These are phyloP conservation scores for Solanum sitiens DNA, from an alignment of 257 asterid genomes.

Conservation along the genomic window DNA sequence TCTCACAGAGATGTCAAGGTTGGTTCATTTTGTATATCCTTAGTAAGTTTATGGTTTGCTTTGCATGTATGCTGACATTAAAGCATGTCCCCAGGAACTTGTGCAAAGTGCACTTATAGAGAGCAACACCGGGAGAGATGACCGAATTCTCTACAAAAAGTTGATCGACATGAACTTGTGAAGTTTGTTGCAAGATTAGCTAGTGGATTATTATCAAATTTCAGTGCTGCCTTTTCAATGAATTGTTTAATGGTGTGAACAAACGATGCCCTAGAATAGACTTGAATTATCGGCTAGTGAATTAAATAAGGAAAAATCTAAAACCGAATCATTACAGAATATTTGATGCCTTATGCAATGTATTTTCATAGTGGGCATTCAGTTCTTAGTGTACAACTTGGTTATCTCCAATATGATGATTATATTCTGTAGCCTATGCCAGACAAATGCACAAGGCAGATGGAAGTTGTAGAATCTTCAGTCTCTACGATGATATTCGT, in stretches of 20 bases:
- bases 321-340: background rate
- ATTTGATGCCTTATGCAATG: background rate
- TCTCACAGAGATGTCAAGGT: slow-evolving; percentile 92
- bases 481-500: background rate
- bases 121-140: slow-evolving; percentile 77
- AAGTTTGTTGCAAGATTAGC: background rate
- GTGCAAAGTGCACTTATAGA: slow-evolving; percentile 82
- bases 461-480: background rate
- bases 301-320: background rate
- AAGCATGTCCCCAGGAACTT: slow-evolving; percentile 40
- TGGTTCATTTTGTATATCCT: background rate
- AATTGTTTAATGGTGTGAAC: background rate
- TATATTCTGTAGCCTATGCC: background rate
- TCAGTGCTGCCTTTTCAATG: background rate
- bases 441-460: background rate
- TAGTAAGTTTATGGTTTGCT: background rate
- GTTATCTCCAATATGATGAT: background rate
- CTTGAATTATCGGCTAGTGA: background rate
- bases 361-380: background rate
- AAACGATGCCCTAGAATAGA: background rate
- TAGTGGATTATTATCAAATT: background rate
- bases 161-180: slow-evolving; percentile 42
- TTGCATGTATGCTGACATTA: background rate
- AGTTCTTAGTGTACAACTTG: background rate
- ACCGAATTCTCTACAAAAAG: slow-evolving; percentile 68